Percentiles rank a stretch among this genome's conserved stretches.
These are phyloP conservation scores for Colletotrichum chrysophilum DNA, from an alignment of 2,329 filamentous ascomycete genomes.

Conservation along the genomic window DNA sequence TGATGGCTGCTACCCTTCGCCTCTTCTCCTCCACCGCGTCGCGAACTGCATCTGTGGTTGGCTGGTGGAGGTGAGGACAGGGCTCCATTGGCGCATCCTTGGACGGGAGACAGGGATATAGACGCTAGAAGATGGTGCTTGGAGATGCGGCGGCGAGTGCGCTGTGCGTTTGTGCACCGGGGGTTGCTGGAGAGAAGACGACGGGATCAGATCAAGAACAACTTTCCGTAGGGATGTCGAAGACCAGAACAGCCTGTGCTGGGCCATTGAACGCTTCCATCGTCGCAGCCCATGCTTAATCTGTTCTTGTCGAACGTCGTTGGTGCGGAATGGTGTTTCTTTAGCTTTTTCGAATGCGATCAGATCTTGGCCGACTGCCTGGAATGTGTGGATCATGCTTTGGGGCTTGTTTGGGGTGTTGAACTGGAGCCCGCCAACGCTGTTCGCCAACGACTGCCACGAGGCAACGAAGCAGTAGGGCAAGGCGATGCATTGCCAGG, in stretches of 20 bases:
- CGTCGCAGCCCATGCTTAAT: not conserved
- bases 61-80: not conserved
- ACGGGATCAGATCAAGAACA: not conserved
- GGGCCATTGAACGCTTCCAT: not conserved
- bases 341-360: constrained; percentile 11
- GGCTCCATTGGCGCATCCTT: constrained; percentile 12
- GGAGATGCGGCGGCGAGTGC: not conserved
- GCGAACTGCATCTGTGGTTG: not conserved
- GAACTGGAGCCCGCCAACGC: not conserved
- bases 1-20: constrained; percentile 11
- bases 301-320: not conserved
- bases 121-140: not conserved
- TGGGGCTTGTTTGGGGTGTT: constrained; percentile 5
- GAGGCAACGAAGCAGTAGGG: not conserved
- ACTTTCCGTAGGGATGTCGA: not conserved
- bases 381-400: constrained; percentile 22
- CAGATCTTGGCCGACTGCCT: constrained; percentile 18
- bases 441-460: not conserved
- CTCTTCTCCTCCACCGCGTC: not conserved
- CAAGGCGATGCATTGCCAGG: not conserved
- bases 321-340: not conserved
- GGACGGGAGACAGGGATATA: constrained; percentile 15
- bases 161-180: not conserved
- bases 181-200: not conserved
- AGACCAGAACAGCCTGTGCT: not conserved